Base-by-base conservation (phyloP, 2,329 filamentous ascomycete genomes). In the Ophiostoma australiae region DNA sequence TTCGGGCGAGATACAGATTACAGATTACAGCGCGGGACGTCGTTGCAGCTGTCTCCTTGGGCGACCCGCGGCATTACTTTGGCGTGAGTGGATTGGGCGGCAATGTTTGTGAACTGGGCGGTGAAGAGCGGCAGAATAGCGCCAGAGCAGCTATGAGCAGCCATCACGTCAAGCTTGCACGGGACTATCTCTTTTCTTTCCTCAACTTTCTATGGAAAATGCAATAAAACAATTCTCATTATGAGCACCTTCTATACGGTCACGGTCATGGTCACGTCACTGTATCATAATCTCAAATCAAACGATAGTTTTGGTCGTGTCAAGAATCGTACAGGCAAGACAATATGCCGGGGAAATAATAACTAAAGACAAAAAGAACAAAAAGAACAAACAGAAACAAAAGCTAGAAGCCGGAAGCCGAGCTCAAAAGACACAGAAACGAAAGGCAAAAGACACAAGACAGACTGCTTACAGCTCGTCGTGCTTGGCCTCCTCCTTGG, bases 381-480 rank as follows among this genome's bases (percentile, higher is more conserved):
- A 66, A 20, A 37, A 23, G 23, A 5, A 68, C 58, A 41, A 63
- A 69, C 27, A 63, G 27, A 31, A 37, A 63, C 58, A 31, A 31
- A 31, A 58, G 52, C n/a, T 23, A 58, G 3, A 58, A 58, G 52
- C 52, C 27, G 35, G 20, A 48, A 39, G 37, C 37, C 37, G 37
- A 37, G 17, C 8, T 11, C 17, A 41, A 17, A 31, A 69, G 52
- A 48, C 10, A 67, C 48, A 10, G 6, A 41, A 15, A 15, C 1
- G 27, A 31, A 66, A 33, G 15, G 27, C 37, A 65, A 35, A 48
- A 63, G 20, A 35, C 31, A 13, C 17, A 39, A 17, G 35, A 37
- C 39, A 17, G 27, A 31, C 27, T 37, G 68, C 52, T 68, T 92
- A 94, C 85, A 94, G 84, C 84, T 94, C 92, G 78, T 94, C 91